Base-by-base conservation (phyloP, 2,329 filamentous ascomycete species). In the Pestalotiopsis sp. region DNA sequence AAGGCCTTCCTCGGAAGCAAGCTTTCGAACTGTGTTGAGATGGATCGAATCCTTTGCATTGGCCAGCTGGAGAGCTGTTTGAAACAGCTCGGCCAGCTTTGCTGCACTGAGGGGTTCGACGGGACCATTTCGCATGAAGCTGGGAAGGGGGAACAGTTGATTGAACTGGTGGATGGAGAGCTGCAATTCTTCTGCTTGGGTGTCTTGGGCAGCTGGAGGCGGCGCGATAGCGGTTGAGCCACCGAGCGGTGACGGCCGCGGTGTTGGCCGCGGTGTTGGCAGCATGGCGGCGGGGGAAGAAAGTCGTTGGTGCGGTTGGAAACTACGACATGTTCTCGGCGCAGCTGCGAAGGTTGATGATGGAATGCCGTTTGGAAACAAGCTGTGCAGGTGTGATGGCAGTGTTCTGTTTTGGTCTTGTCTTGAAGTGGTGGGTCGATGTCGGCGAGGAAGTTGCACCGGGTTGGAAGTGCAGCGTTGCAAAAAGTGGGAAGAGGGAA, bases 111-210 rank as follows among this genome's bases (percentile, higher is more conserved):
- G 62, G 4, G 36, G 62, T 4, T 25, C 23, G 27, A 20, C 23
- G 49, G 38, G 20, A 9, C 39, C 62, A 49, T 65, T 31, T 13
- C 62, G 38, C 62, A 65, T 65, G n/a, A 65, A 65, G 20, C 23
- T 52, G n/a, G 62, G 62, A 13, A 65, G 1, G 4, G 39, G 41
- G 6, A 65, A 65, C 36, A 65, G 38, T 52, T 52, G 62, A n/a
- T 65, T 65, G 62, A 65, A 65, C 2, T 23, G 62, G n/a, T 65
- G 62, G n/a, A 65, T 14, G 9, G 13, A 27, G 9, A 31, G 17
- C 27, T 45, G 62, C n/a, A 65, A 6, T 49, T 65, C 39, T 5
- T 31, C 17, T 20, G 36, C 31, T 3, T 17, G 5, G 39, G 39
- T 11, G 20, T 9, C 17, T 9, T 17, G 20, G 7, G 14, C 45